These are phyloP conservation scores for Aspergillus ibericus DNA, from an alignment of 2,329 filamentous ascomycete genomes.

Conservation along the genomic window DNA sequence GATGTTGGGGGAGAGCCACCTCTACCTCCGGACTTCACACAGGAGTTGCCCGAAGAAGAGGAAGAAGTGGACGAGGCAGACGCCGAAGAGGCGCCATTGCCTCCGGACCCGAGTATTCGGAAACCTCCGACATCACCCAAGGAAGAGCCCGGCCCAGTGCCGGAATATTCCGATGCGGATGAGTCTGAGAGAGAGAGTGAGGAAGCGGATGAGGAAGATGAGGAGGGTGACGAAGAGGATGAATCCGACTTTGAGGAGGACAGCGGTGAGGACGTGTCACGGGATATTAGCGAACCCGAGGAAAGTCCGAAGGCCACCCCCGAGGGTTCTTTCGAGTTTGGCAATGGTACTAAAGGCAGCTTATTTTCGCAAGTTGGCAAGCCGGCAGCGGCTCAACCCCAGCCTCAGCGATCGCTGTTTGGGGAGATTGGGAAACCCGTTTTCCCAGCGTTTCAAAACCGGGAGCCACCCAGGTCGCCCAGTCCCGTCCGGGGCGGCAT, in stretches of 20 bases:
- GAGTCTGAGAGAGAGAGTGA: conserved; percentile 34
- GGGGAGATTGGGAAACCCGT: conserved; percentile 45
- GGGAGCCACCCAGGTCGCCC: conserved; percentile 46
- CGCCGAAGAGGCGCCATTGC: conserved; percentile 25
- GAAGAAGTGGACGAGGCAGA: conserved; percentile 12
- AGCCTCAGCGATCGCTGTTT: conserved; percentile 38
- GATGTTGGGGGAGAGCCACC: conserved; percentile 23
- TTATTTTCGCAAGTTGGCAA: conserved; percentile 42
- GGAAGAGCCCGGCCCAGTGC: conserved; percentile 32
- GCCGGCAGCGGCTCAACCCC: conserved; percentile 12
- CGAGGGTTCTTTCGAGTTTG: conserved; percentile 46
- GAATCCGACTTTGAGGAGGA: conserved; percentile 47
- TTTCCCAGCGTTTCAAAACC: conserved; percentile 32
- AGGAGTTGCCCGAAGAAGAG: background rate
- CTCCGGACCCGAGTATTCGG: conserved; percentile 28
- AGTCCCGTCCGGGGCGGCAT: conserved; percentile 44
- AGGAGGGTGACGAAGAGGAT: conserved; percentile 32
- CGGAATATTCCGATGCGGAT: conserved; percentile 34
- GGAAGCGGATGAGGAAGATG: conserved; percentile 12
- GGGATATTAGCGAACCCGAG: conserved; percentile 34
- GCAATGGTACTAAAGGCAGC: conserved; percentile 40
- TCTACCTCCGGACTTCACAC: conserved; percentile 26
- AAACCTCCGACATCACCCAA: conserved; percentile 19
- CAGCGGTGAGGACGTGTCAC: conserved; percentile 48
- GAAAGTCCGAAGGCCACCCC: conserved; percentile 43